Base-by-base conservation (phyloP, 2,329 filamentous ascomycete genomes). In the Aspergillus transmontanensis region DNA sequence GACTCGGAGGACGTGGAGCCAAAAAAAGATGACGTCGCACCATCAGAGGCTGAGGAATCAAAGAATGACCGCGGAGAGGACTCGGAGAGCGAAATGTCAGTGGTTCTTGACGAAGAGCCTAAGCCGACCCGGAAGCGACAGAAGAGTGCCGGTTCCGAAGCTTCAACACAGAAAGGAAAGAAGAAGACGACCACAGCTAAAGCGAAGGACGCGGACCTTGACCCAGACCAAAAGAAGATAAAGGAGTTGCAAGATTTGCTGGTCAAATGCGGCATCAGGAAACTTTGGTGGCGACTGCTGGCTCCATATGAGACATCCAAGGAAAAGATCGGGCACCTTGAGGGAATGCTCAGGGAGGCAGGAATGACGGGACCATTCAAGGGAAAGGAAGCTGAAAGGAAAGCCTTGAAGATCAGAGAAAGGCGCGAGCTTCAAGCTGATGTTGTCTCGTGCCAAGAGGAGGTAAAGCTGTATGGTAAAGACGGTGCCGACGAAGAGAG, bases 181-280 rank as follows among this genome's bases (percentile, higher is more conserved):
- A 76, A 75, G 64, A 77, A 75, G 58, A 59, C 70, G 7, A 60
- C 72, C 19, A 66, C 48, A 32, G 7, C 75, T 1, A 79, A 81
- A 70, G 59, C 75, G 19, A 84, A 83, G 21, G 83, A 83, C 63
- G 71, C 80, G n/a, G 72, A 82, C 10, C 69, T 80, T 2, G 82
- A 88, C 21, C 86, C 90, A 0, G 86, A 93, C 64, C 87, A 92
- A 63, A 88, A 86, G 4, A 91, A 96, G 75, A 90, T 97, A 74
- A 98, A 97, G 78, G 90, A 89, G 56, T 83, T 98, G 4, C 94
- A 98, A 79, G 87, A 88, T 10, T 93, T 94, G 78, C 85, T 99
- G 7, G 80, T 90, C 53, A 97, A 97, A 78, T 99, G 94, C 72
- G 94, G 94, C 34, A 87, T 97, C 60, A 90, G 93, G 59, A 98